Base-by-base conservation (phyloP, 2,329 filamentous ascomycete genomes). In the Botryosphaeria agaves region DNA sequence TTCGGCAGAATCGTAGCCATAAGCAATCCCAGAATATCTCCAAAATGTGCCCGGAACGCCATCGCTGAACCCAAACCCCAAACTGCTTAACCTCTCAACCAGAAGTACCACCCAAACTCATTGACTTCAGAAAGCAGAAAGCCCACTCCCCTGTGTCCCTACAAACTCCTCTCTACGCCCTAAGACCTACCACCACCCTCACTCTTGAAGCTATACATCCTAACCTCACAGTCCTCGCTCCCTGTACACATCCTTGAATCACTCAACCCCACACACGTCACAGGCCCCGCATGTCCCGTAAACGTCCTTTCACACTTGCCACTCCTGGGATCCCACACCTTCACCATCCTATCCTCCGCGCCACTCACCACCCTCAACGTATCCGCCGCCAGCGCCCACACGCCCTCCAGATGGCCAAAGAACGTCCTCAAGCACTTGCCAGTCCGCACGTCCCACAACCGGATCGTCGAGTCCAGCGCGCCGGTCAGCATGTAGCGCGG, bases 341-440 rank as follows among this genome's bases (percentile, higher is more conserved):
- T 95, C 44, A 93, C 80, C 72, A 87, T 91, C 25, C 82, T 76
- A 54, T 98, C 89, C 51, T 95, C 84, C 7, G 82, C 80, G 1
- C 85, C 87, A 12, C 78, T 83, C 9, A 95, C 83, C 11, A 93
- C 72, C 7, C 89, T 73, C 14, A 95, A 60, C 1, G 79, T 85
- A 53, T 95, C 87, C 3, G 81, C 87, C 0, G 80, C 82, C 3
- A 98, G 64, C 5, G 81, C 79, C 89, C 89, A 98, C 14, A 98
- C 78, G 18, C 89, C 89, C 52, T 98, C 89, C 14, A 98, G 70
- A 46, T 98, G 89, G 0, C 89, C 89, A 49, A 95, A 98, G 62
- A 94, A 92, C 18, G 83, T 92, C 37, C 83, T 79, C 19, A 94
- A 65, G 44, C 82, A 93, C 38, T 72, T 72, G 21, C 82, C 83